Percentiles rank a stretch among this genome's conserved stretches.
phyloP scores from a whole-genome alignment of 306 rosid genomes.

The Mimosa bimucronata region DNA sequence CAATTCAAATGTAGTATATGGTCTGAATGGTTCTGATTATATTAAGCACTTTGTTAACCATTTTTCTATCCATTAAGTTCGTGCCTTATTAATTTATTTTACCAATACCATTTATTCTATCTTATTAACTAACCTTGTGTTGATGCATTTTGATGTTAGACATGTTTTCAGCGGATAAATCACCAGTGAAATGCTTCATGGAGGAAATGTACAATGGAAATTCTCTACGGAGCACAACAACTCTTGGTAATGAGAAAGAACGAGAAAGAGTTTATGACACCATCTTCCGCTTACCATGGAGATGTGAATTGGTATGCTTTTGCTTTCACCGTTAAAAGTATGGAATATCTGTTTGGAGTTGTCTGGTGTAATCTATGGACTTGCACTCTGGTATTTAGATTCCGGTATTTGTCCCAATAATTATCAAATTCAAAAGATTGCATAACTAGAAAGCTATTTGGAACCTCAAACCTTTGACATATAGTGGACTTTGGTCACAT shows the following conservation, averaged over 20 bases:
- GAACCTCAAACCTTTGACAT: background rate
- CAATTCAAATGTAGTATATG: conserved; percentile 18
- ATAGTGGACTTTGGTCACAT: conserved; percentile 34
- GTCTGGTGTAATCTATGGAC: conserved; percentile 36
- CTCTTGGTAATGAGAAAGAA: conserved; percentile 85
- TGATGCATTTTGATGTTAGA: conserved; percentile 50
- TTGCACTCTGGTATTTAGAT: conserved; percentile 19
- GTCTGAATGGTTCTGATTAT: background rate
- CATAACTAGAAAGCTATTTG: conserved; percentile 1
- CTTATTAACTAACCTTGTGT: conserved; percentile 22
- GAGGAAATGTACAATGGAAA: conserved; percentile 89
- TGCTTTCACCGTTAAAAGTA: conserved; percentile 24
- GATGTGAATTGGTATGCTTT: conserved; percentile 93
- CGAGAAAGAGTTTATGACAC: conserved; percentile 96
- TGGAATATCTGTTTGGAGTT: conserved; percentile 31
- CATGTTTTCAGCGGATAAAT: conserved; percentile 64
- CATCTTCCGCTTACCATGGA: conserved; percentile 97
- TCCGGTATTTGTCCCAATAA: conserved; percentile 26
- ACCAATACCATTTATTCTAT: background rate
- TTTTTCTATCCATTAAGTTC: conserved; percentile 23
- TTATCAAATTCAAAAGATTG: conserved; percentile 18
- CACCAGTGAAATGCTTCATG: conserved; percentile 73
- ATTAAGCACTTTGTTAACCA: conserved; percentile 8
- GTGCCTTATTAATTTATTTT: conserved; percentile 18
- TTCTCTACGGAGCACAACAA: conserved; percentile 84